A percentile compares a stretch with the other conserved stretches of the same genome.
These are phyloP conservation scores for baker's yeast (Saccharomyces cerevisiae) DNA, from an alignment of 805 yeast species.

Conservation along the genomic window DNA sequence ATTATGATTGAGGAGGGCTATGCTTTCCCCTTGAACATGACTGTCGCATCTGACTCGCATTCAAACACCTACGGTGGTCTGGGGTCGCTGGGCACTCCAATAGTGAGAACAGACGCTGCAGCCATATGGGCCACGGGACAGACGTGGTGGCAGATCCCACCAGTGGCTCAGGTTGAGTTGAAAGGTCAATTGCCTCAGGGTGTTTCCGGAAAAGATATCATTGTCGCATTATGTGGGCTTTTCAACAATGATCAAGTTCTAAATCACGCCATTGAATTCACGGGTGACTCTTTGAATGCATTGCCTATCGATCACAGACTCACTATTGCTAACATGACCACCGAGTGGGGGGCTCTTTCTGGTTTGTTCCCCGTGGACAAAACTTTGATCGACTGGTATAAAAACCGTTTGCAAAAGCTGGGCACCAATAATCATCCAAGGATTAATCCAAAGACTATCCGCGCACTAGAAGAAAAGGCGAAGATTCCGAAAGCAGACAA, in stretches of 20 bases:
- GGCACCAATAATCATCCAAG: slow-evolving; percentile 77
- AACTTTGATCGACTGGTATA: slow-evolving; percentile 69
- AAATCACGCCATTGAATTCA: slow-evolving; percentile 89
- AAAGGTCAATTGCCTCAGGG: slow-evolving; percentile 76
- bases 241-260: slow-evolving; percentile 88
- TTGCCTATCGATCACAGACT: slow-evolving; percentile 75
- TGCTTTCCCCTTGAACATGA: slow-evolving; percentile 86
- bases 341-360: slow-evolving; percentile 97
- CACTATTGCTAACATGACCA: slow-evolving; percentile 95
- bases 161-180: slow-evolving; percentile 89
- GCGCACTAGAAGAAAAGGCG: slow-evolving; percentile 21
- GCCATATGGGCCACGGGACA: slow-evolving; percentile 99
- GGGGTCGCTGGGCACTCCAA: slow-evolving; percentile 93
- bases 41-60: slow-evolving; percentile 97
- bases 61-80: slow-evolving; percentile 97
- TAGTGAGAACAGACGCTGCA: slow-evolving; percentile 98
- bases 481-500: slow-evolving; percentile 43
- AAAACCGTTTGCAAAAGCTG: slow-evolving; percentile 41
- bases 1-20: slow-evolving; percentile 98
- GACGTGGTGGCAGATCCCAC: slow-evolving; percentile 99
- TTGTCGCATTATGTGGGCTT: slow-evolving; percentile 89
- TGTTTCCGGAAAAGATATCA: slow-evolving; percentile 92
- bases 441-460: slow-evolving; percentile 55
- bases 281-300: slow-evolving; percentile 67
- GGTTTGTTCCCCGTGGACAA: slow-evolving; percentile 96